Conservation (phyloP, 164 flowering plant genomes). For the Macadamia integrifolia region DNA sequence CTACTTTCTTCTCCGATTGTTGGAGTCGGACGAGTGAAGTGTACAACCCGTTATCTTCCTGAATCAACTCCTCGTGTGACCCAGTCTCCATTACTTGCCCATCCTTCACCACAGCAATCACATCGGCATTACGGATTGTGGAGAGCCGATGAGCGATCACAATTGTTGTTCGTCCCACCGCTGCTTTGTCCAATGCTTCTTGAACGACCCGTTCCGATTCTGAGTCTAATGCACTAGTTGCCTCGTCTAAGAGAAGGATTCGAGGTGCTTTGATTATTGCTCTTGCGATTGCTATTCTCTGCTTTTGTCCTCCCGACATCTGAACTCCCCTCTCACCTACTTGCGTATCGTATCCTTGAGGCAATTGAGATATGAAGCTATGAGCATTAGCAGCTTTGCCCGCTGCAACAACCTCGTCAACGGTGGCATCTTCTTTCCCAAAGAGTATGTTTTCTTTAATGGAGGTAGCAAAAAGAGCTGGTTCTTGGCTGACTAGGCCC, state of each 20-base stretch:
- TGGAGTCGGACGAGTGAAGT: slow-evolving; percentile 55
- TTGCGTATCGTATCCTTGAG: slow-evolving; percentile 80
- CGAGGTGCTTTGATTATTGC: slow-evolving; percentile 58
- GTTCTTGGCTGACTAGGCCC: slow-evolving; percentile 96
- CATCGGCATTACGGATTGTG: slow-evolving; percentile 11
- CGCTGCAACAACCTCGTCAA: slow-evolving; percentile 62
- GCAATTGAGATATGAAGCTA: slow-evolving; percentile 62
- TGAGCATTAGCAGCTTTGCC: slow-evolving; percentile 88
- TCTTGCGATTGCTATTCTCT: neutral
- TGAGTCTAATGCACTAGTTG: slow-evolving; percentile 53
- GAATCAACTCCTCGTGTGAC: slow-evolving; percentile 52
- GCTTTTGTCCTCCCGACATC: slow-evolving; percentile 52
- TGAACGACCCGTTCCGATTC: slow-evolving; percentile 83
- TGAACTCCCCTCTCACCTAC: slow-evolving; percentile 87
- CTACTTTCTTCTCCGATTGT: slow-evolving; percentile 18
- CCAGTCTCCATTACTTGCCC: slow-evolving; percentile 66
- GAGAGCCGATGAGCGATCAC: slow-evolving; percentile 84
- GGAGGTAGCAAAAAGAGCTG: slow-evolving; percentile 73
- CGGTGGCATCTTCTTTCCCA: slow-evolving; percentile 71
- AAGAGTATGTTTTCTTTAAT: slow-evolving; percentile 82
- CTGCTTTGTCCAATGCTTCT: slow-evolving; percentile 66
- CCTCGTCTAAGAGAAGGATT: slow-evolving; percentile 46
- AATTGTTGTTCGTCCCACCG: slow-evolving; percentile 69
- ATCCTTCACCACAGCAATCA: slow-evolving; percentile 64
- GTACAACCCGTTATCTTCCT: slow-evolving; percentile 40